phyloP scores from a whole-genome alignment of 257 asterid species.

The Nemophila menziesii region DNA sequence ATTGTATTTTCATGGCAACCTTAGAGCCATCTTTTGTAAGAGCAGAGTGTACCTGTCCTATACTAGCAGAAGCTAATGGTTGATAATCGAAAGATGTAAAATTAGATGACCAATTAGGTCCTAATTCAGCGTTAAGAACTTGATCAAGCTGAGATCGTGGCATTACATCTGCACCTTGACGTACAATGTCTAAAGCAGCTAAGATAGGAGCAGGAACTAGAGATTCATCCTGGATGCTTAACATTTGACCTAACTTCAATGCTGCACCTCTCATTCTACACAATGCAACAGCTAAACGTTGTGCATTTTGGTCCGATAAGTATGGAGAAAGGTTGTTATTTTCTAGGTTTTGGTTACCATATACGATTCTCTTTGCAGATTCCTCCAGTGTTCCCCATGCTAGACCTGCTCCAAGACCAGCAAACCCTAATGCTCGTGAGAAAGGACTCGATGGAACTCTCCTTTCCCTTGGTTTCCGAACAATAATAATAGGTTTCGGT shows the following conservation, averaged over 20 bases:
- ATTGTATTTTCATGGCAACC: conserved; percentile 93
- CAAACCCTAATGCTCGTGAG: conserved; percentile 93
- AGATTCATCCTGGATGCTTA: conserved; percentile 95
- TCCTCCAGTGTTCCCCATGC: conserved; percentile 98
- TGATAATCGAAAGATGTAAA: conserved; percentile 71
- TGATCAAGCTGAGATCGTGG: conserved; percentile 82
- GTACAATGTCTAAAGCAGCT: conserved; percentile 90
- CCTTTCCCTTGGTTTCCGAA: conserved; percentile 73
- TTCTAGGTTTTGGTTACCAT: conserved; percentile 45
- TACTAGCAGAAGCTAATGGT: conserved; percentile 95
- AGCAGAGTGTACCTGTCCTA: conserved; percentile 91
- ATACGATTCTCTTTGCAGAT: conserved; percentile 75
- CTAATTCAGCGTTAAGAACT: conserved; percentile 81
- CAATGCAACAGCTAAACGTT: conserved; percentile 91
- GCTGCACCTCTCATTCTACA: conserved; percentile 99
- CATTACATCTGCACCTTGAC: conserved; percentile 99
- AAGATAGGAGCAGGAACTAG: conserved; percentile 89
- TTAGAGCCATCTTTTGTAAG: conserved; percentile 71
- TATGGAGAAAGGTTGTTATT: conserved; percentile 50
- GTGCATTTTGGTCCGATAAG: conserved; percentile 82
- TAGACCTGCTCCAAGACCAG: conserved; percentile 96
- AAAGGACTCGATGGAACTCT: conserved; percentile 87
- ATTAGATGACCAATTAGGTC: conserved; percentile 64
- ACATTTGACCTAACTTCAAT: conserved; percentile 91
- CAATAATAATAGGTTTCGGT: no score